Evolutionary conservation across 2,329 filamentous ascomycete genomes (phyloP), one percentile per base, ranked within the genome.

Genomic region (Lecanosticta acicola): DNA sequence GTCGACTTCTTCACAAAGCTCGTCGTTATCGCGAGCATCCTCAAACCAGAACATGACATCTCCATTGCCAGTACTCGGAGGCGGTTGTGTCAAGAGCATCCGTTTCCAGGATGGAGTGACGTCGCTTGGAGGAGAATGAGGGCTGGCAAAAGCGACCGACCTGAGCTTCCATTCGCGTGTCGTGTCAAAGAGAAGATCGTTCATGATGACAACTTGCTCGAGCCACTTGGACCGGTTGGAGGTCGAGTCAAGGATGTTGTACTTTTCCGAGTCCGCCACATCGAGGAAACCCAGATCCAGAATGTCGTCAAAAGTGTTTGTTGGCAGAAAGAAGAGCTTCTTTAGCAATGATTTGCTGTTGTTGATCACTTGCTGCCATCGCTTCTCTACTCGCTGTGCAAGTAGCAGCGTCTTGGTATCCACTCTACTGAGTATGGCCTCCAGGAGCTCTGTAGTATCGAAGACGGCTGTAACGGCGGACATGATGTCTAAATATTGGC

Each of bases 21-120:
- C 49, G 33, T 52, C 49, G 26, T 52, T 49, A 21, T 49, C 49
- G 37, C 43, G 36, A 4, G 42, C 21, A 36, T 52, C 49, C 41
- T 52, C 49, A 40, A 52, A 52, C 49, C 49, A 52, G 46, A 52
- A 52, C 49, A 52, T 52, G 14, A 52, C 49, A 16, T 52, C 49
- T 34, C 49, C 49, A 21, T 40, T 24, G 20, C 49, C 49, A 3
- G 49, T 52, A 18, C 29, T 41, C 4, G 49, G 49, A 3, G 52
- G 49, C 3, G 52, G 52, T 20, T 43, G 41, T 3, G 49, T 53
- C 17, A 55, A 47, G 9, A 53, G 41, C 52, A 55, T 55, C 7
- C 46, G 41, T 14, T 53, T 48, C 52, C 52, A 55, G 14, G 49
- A 53, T 2, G 52, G 52, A n/a, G 43, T 46, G 24, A 52, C 43